Evolutionary conservation across 192 early-diverging fungal genomes (phyloP).

Genomic region (Globomyces pollinis-pini): DNA sequence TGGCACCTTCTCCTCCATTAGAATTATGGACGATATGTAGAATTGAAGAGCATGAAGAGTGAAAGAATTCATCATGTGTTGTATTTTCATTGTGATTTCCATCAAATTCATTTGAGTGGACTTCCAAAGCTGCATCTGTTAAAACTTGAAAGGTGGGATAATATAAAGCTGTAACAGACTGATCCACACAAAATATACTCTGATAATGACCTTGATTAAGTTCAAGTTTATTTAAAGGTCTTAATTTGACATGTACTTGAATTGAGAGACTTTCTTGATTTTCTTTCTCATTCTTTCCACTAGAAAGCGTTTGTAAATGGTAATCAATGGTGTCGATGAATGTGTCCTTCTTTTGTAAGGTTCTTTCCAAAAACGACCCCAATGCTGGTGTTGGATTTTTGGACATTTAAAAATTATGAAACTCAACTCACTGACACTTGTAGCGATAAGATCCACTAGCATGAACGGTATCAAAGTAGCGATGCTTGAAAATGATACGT

Average conservation of each 20-base stretch:
- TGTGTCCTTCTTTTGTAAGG: background rate
- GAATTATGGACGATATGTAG: background rate
- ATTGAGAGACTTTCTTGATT: background rate
- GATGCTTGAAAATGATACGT: no score
- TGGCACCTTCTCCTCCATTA: conserved; percentile 22
- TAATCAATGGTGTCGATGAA: background rate
- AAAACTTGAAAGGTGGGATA: conserved; percentile 4
- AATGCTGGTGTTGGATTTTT: no score
- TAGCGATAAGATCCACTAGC: no score
- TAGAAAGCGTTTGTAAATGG: background rate
- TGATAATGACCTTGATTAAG: background rate
- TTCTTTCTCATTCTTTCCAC: background rate
- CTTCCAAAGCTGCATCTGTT: background rate
- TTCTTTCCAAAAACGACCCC: no score
- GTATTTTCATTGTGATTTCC: background rate
- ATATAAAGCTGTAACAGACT: background rate
- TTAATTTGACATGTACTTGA: background rate
- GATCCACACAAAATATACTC: background rate
- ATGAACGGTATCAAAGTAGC: no score
- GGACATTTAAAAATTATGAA: no score
- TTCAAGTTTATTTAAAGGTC: background rate
- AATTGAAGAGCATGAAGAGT: background rate
- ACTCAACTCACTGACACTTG: no score
- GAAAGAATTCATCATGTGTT: background rate
- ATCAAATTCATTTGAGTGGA: background rate